phyloP scores from a whole-genome alignment of 257 asterid genomes.

The Lantana camara region DNA sequence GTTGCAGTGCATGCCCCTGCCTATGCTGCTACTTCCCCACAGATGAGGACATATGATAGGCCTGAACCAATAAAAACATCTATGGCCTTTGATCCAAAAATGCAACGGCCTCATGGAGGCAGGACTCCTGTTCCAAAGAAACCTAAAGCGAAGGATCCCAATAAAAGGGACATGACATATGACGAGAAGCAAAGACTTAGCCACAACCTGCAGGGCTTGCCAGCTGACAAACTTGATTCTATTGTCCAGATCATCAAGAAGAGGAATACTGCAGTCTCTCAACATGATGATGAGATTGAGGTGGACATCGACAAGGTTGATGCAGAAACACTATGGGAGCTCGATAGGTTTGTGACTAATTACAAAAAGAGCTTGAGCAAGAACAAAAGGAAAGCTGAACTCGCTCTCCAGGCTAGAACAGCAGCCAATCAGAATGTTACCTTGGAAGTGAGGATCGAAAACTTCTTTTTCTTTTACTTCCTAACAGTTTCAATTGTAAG shows the following conservation, averaged over 20 bases:
- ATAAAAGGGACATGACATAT: conserved; percentile 92
- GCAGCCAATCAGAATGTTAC: conserved; percentile 47
- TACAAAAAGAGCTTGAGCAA: conserved; percentile 93
- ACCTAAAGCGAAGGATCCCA: conserved; percentile 92
- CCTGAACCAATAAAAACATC: conserved; percentile 45
- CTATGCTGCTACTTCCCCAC: conserved; percentile 37
- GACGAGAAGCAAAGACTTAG: conserved; percentile 97
- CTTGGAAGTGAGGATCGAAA: conserved; percentile 42
- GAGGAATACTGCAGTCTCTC: conserved; percentile 75
- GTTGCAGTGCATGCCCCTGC: conserved; percentile 22
- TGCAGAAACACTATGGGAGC: conserved; percentile 98
- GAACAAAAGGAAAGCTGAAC: conserved; percentile 87
- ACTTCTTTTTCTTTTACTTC: conserved; percentile 6
- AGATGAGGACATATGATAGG: conserved; percentile 47
- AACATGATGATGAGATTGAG: conserved; percentile 89
- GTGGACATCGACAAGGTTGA: conserved; percentile 93
- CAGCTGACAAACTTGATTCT: conserved; percentile 88
- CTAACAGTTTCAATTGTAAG: background rate
- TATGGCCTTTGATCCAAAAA: conserved; percentile 48
- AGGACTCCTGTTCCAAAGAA: conserved; percentile 84
- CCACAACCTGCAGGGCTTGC: conserved; percentile 81
- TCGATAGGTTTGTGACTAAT: conserved; percentile 92
- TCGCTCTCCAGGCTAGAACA: conserved; percentile 63
- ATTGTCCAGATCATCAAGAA: conserved; percentile 87
- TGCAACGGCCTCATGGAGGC: conserved; percentile 48